Base-by-base conservation (phyloP, 148 eudicot genomes). In the Fagopyrum homotropicum region DNA sequence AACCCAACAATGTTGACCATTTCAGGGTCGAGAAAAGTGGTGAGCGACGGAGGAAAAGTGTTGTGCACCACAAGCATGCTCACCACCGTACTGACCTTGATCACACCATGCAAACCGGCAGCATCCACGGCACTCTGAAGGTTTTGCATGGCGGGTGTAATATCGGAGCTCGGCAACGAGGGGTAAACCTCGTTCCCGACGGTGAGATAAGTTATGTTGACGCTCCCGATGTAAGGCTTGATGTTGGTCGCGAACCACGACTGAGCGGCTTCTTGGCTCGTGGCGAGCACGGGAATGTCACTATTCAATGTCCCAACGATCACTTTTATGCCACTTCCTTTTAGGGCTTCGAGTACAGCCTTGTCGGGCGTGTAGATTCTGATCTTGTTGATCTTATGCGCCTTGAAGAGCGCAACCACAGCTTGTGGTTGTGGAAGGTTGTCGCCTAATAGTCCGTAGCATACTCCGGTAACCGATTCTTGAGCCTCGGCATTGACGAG, bases 181-280 rank as follows among this genome's bases (percentile, higher is more conserved):
- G 22, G 84, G 83, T 63, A 63, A 2, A 63, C 44, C 78, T 91
- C 97, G 6, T 91, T 91, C 12, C 97, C 97, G 0, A 84, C 88
- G 11, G 82, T 77, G 4, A 91, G 83, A 30, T 79, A 88, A 11
- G 57, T 26, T 55, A 91, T 75, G 7, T 45, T 45, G 4, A 88
- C 16, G 52, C 79, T 79, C 4, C 59, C 46, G 12, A 80, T 26
- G 40, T 84, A 80, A 9, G 89, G 87, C 16, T 19, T 72, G 63
- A 88, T 81, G 75, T 86, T 80, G 47, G 77, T 2, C 17, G 57
- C 40, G 30, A 88, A 82, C 89, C 87, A 84, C 8, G 80, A 14
- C 9, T 77, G 56, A 47, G 89, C 86, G 11, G 79, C 79, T 0
- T 9, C 82, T 55, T 69, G 83, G 72, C 80, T 75, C 2, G 76